Evolutionary conservation across 345 rosid species (phyloP), one percentile per base, ranked within the genome.

Genomic region (Pugionium cornutum): DNA sequence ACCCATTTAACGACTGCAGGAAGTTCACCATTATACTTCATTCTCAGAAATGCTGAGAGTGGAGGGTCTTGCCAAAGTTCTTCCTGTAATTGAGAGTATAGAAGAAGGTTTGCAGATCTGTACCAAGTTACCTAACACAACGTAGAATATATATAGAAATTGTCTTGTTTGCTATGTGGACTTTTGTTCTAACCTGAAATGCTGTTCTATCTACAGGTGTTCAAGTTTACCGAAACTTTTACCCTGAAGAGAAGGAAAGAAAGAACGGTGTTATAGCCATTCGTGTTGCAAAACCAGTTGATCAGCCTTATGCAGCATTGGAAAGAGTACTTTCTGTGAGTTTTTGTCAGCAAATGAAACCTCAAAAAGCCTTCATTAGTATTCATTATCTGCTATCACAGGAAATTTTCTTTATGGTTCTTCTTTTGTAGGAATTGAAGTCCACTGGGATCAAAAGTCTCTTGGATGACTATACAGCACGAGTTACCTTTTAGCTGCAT

Each of bases 211-310:
- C 40, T 41, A 29, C 53, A 83, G 96, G 95, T 51, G 81, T 84
- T 40, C 64, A 39, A 75, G 64, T 89, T 65, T 87, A 84, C 35
- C 58, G 92, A 74, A 84, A 81, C 66, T 87, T 84, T 65, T 92
- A 92, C 53, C 27, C 85, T 1, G 86, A 84, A 76, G 86, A 87
- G 67, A 81, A 80, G 69, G 95, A 89, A 75, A 76, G 57, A 63
- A 65, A 70, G 18, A 80, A 81, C 54, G 96, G 95, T 58, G 91
- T 92, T 60, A 66, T 86, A n/a, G 86, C 91, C 9, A 77, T 92
- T 59, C 58, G 36, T 60, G 74, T 83, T 67, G 70, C 79, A 28
- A 84, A 77, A 74, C 52, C 75, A 66, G 73, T 48, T 67, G 58
- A 68, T 50, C 96, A 86, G 66, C 96, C 95, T 9, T 83, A 66